Base-by-base conservation (phyloP, 2,329 filamentous ascomycete genomes). In the Phialophora expanda region DNA sequence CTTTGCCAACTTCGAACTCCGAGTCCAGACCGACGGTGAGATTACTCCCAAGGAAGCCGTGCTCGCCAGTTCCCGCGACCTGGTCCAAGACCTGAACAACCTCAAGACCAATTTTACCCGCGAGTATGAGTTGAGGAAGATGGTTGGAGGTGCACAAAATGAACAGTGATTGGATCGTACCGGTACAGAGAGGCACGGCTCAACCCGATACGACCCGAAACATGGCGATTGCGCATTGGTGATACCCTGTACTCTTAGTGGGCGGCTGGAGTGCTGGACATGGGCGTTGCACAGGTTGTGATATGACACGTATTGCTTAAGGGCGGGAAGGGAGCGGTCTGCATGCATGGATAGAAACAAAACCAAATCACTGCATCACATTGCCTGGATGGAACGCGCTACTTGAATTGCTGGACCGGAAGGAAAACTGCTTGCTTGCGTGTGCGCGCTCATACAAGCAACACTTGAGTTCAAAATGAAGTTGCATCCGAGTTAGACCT, bases 1-100 rank as follows among this genome's bases (percentile, higher is more conserved):
- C 48, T 78, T 79, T 22, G 78, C 79, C 55, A 84, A 81, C 65
- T 88, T 91, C 77, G 82, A 88, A 73, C 83, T 99, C 66, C 91
- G 95, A 64, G 86, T 99, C 66, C 93, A 97, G 80, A 99, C 95
- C 4, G 92, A 98, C 76, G 95, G 95, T 66, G 86, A 86, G 26
- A 85, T 97, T 69, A 90, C 90, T 1, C 93, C 95, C n/a, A 93
- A 93, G 72, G 92, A 97, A 73, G 93, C 93, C 1, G 84, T 99
- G 48, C 83, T 95, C 62, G 86, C 89, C 59, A 89, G 90, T 50
- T 96, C 91, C 81, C 88, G 90, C 77, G 89, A 93, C 71, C 84
- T 97, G 54, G 90, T 99, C 69, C 86, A 88, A 66, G 89, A 96
- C 71, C 86, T 97, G 62, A 89, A 89, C 63, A 89, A 88, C 70